Evolutionary conservation across 192 early-diverging fungal species (phyloP).

Genomic region (Chytriomyces sp.): DNA sequence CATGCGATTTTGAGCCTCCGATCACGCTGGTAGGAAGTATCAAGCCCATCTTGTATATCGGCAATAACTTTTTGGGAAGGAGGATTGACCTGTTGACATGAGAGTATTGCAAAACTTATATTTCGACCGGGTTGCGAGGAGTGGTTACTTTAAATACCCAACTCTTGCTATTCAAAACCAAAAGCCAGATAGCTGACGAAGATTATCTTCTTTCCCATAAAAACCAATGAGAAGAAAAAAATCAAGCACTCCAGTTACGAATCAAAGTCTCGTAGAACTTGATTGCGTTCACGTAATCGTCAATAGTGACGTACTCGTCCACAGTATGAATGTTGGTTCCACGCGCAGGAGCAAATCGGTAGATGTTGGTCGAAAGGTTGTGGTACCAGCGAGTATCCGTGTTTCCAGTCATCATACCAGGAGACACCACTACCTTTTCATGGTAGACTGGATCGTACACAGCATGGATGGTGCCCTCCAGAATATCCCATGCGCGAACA

Average conservation of each 20-base stretch:
- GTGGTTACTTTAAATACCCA: too few relatives aligned
- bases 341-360: constrained; percentile 28
- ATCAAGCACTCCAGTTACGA: constrained; percentile 25
- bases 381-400: constrained; percentile 45
- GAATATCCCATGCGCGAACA: constrained; percentile 21
- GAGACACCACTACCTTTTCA: constrained; percentile 35
- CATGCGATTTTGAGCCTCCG: too few relatives aligned
- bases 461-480: constrained; percentile 34
- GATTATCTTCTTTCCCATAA: too few relatives aligned
- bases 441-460: not conserved
- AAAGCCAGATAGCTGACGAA: too few relatives aligned
- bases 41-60: too few relatives aligned
- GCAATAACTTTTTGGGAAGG: too few relatives aligned
- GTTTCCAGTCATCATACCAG: constrained; percentile 38
- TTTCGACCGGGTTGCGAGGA: too few relatives aligned
- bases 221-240: too few relatives aligned
- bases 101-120: too few relatives aligned
- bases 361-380: constrained; percentile 39
- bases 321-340: constrained; percentile 12
- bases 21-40: too few relatives aligned
- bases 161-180: too few relatives aligned
- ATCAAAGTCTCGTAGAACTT: constrained; percentile 42
- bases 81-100: too few relatives aligned
- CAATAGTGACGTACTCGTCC: not conserved
- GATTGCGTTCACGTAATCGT: constrained; percentile 24